These are phyloP conservation scores for Iberis amara DNA, from an alignment of 441 rosid species.

Conservation along the genomic window DNA sequence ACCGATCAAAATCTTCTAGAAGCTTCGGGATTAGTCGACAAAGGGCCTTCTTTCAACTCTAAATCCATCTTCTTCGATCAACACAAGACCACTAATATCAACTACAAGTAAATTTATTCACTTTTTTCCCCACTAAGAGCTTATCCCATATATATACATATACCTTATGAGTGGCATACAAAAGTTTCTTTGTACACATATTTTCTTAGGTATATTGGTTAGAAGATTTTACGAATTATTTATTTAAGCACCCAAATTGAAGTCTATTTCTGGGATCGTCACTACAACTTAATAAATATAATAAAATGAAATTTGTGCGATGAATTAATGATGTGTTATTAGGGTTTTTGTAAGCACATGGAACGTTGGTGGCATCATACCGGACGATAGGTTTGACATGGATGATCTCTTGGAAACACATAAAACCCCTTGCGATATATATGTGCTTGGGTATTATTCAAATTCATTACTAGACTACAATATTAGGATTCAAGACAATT, in stretches of 20 bases:
- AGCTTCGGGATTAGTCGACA: slow-evolving; percentile 27
- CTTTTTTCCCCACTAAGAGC: neutral
- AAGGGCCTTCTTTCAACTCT: slow-evolving; percentile 31
- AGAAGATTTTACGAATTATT: too few species aligned
- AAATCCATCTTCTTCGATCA: slow-evolving; percentile 24
- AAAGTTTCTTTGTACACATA: too few species aligned
- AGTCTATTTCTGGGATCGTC: too few species aligned
- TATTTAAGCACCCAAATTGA: too few species aligned
- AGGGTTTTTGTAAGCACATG: slow-evolving; percentile 75
- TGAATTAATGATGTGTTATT: neutral
- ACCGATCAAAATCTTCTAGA: slow-evolving; percentile 24
- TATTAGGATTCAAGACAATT: too few species aligned
- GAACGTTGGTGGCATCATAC: slow-evolving; percentile 78
- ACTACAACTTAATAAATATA: too few species aligned
- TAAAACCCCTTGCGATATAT: slow-evolving; percentile 34
- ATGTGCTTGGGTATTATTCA: slow-evolving; percentile 34
- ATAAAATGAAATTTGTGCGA: too few species aligned
- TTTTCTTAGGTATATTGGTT: too few species aligned
- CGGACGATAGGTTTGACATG: slow-evolving; percentile 46
- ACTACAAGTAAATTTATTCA: slow-evolving; percentile 43
- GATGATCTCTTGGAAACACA: slow-evolving; percentile 46
- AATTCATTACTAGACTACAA: too few species aligned
- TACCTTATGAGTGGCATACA: too few species aligned
- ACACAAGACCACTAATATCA: slow-evolving; percentile 29
- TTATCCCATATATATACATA: neutral